Percentiles rank a stretch among this genome's conserved stretches.
Conservation (phyloP, 768 basidiomycete genomes). For the Podaxis mareebaensis region DNA sequence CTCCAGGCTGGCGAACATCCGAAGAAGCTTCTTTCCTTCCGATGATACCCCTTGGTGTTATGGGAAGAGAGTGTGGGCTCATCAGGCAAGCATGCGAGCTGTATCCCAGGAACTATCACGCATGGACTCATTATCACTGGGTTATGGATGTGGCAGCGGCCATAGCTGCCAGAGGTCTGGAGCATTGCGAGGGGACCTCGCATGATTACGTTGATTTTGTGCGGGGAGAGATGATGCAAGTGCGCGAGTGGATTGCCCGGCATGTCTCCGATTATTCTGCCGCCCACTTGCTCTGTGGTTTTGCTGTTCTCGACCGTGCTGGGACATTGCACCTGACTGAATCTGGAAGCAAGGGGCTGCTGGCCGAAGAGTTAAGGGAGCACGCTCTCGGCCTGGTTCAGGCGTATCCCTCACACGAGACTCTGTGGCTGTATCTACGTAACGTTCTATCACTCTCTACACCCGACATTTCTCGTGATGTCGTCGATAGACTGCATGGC, state of each 20-base stretch:
- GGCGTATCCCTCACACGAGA: conserved; percentile 57
- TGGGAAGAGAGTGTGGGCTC: conserved; percentile 50
- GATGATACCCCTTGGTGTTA: conserved; percentile 33
- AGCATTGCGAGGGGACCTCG: conserved; percentile 17
- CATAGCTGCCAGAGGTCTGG: conserved; percentile 16
- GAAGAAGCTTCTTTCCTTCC: conserved; percentile 30
- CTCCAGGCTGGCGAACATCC: conserved; percentile 25
- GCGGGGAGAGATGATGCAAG: conserved; percentile 33
- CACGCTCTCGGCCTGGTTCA: conserved; percentile 53
- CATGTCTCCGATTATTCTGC: conserved; percentile 72
- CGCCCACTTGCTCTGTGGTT: conserved; percentile 51
- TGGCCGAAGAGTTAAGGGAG: conserved; percentile 23
- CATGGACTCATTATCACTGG: conserved; percentile 65
- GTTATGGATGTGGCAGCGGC: conserved; percentile 39
- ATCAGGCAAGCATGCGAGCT: conserved; percentile 52
- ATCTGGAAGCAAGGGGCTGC: conserved; percentile 3
- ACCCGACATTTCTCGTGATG: background rate
- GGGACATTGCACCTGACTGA: conserved; percentile 5
- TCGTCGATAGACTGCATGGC: conserved; percentile 20
- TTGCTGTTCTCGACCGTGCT: conserved; percentile 25
- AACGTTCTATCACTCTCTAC: conserved; percentile 18
- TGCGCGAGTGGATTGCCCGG: conserved; percentile 55
- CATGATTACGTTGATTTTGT: conserved; percentile 34
- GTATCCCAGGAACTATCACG: conserved; percentile 75
- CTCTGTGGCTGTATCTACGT: conserved; percentile 66